A percentile compares a stretch with the other conserved stretches of the same genome.
Conservation (phyloP, 495 filamentous ascomycete species). For the Lophiotrema nucula region DNA sequence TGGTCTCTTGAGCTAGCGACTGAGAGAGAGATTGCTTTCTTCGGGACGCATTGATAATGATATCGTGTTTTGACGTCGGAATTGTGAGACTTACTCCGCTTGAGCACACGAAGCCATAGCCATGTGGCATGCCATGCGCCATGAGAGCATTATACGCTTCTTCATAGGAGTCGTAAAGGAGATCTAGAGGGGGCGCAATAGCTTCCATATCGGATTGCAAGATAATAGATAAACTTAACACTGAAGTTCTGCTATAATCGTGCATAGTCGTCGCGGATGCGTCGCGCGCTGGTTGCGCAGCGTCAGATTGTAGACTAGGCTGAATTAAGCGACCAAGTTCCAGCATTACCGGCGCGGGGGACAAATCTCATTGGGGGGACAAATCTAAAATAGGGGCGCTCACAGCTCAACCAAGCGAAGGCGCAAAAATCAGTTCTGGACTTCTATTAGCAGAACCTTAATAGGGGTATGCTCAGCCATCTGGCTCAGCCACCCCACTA, state of each 20-base stretch:
- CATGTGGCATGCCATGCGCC: conserved; percentile 4
- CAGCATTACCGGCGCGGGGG: conserved; percentile 8
- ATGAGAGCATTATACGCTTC: conserved; percentile 12
- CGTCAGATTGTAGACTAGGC: conserved; percentile 1
- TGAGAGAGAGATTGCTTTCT: background rate
- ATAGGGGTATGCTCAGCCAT: too few species aligned
- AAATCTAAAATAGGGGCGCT: background rate
- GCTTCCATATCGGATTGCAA: conserved; percentile 2
- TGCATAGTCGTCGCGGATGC: background rate
- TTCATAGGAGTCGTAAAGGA: conserved; percentile 9
- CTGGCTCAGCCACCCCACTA: too few species aligned
- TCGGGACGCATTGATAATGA: conserved; percentile 12
- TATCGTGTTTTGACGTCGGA: conserved; percentile 15
- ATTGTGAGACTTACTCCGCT: conserved; percentile 17
- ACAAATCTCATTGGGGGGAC: conserved; percentile 7
- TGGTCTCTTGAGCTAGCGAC: background rate
- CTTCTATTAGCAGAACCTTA: too few species aligned
- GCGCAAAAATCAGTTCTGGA: too few species aligned
- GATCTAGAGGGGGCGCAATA: conserved; percentile 6
- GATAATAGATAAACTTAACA: background rate
- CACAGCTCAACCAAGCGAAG: too few species aligned
- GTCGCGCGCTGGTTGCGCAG: background rate
- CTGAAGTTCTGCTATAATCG: background rate
- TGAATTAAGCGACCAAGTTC: conserved; percentile 5
- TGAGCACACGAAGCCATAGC: conserved; percentile 19